phyloP scores from a whole-genome alignment of 331 rosid species.

The Phaseolus coccineus region DNA sequence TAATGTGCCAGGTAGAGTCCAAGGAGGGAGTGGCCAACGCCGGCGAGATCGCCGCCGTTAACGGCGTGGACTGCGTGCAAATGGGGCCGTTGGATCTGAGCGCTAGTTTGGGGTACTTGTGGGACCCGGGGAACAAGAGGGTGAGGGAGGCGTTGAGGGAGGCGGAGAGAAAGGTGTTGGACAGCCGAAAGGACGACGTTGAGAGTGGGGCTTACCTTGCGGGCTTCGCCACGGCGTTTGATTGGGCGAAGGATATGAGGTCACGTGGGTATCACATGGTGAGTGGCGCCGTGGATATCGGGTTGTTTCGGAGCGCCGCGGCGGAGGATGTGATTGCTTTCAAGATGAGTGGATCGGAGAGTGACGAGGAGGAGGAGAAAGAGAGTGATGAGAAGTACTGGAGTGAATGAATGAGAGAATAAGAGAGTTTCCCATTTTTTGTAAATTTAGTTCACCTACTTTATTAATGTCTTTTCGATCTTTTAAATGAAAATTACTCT shows the following conservation, averaged over 20 bases:
- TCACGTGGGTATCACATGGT: conserved; percentile 84
- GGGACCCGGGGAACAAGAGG: conserved; percentile 86
- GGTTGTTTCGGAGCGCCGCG: conserved; percentile 65
- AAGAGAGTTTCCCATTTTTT: neutral
- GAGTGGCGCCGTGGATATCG: conserved; percentile 77
- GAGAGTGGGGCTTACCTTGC: conserved; percentile 53
- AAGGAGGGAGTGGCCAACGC: conserved; percentile 60
- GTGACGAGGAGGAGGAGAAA: conserved; percentile 42
- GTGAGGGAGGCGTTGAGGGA: conserved; percentile 60
- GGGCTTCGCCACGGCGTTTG: conserved; percentile 76
- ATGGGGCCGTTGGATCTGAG: conserved; percentile 98
- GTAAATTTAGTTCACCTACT: conserved; percentile 35
- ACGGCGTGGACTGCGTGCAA: conserved; percentile 82
- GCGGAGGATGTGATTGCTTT: conserved; percentile 80
- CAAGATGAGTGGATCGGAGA: conserved; percentile 46
- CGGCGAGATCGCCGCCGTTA: conserved; percentile 66
- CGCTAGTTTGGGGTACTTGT: conserved; percentile 81
- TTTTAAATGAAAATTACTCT: conserved; percentile 11
- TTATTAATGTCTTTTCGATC: conserved; percentile 5
- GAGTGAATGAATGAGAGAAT: conserved; percentile 45
- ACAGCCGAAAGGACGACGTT: conserved; percentile 1
- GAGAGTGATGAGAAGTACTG: conserved; percentile 57
- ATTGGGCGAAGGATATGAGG: conserved; percentile 58
- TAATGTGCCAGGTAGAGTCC: conserved; percentile 87
- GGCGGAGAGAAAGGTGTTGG: conserved; percentile 55